Evolutionary conservation across 2,329 filamentous ascomycete species (phyloP).

Genomic region (Claviceps sp.): DNA sequence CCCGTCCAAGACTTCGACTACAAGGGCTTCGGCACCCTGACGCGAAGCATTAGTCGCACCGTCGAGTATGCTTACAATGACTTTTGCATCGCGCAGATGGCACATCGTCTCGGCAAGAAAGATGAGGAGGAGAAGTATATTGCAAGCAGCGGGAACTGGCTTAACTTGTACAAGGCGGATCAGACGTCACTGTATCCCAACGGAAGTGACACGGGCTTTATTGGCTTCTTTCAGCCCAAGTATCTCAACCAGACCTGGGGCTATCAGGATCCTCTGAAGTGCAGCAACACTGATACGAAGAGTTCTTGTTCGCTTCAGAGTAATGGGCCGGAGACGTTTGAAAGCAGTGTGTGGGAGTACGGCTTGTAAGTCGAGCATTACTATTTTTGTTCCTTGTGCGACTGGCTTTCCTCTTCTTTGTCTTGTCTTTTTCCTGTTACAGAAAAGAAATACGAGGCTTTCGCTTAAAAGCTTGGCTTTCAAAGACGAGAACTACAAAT

Average conservation of each 20-base stretch:
- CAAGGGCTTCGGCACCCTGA: slow-evolving; percentile 54
- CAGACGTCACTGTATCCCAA: slow-evolving; percentile 40
- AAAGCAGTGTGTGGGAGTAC: slow-evolving; percentile 61
- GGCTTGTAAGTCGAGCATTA: slow-evolving; percentile 38
- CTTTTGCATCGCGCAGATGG: slow-evolving; percentile 53
- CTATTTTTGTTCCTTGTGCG: neutral
- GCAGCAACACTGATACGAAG: slow-evolving; percentile 37
- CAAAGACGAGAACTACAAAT: neutral
- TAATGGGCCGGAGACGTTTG: slow-evolving; percentile 55
- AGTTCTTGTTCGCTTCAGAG: slow-evolving; percentile 48
- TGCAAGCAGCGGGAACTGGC: slow-evolving; percentile 49
- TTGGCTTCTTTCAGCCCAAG: slow-evolving; percentile 57
- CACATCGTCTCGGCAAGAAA: slow-evolving; percentile 38
- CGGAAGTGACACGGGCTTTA: slow-evolving; percentile 48
- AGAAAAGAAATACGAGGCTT: neutral
- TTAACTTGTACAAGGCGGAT: slow-evolving; percentile 48
- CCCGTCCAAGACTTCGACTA: slow-evolving; percentile 55
- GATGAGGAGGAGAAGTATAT: slow-evolving; percentile 47
- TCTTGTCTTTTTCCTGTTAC: neutral
- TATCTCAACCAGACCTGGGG: slow-evolving; percentile 56
- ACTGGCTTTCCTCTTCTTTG: neutral
- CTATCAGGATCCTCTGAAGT: slow-evolving; percentile 53
- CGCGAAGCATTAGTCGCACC: slow-evolving; percentile 56
- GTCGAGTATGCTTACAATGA: slow-evolving; percentile 72
- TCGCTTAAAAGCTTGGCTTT: neutral